phyloP scores from a whole-genome alignment of 148 eudicot genomes.

The Simmondsia chinensis region DNA sequence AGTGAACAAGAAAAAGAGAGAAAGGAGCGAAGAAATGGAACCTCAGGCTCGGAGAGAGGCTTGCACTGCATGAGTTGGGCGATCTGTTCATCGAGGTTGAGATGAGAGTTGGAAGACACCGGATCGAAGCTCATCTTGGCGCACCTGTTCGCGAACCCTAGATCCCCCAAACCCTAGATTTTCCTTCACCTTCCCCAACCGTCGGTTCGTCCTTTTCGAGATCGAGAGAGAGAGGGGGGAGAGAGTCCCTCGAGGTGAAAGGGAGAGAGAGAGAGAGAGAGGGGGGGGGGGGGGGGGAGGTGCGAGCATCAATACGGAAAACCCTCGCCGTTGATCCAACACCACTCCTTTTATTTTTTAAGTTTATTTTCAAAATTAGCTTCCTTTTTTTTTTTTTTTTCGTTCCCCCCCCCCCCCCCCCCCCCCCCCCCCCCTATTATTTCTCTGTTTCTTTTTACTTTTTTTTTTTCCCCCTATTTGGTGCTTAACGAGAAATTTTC shows the following conservation, averaged over 20 bases:
- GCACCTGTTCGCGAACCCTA: slow-evolving; percentile 10
- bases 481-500: too few species aligned
- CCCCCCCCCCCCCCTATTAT: too few species aligned
- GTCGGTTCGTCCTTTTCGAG: slow-evolving; percentile 9
- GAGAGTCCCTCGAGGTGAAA: slow-evolving; percentile 2
- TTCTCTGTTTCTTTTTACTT: too few species aligned
- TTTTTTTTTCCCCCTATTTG: too few species aligned
- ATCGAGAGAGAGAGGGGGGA: not conserved
- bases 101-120: slow-evolving; percentile 48
- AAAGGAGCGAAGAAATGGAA: slow-evolving; percentile 2
- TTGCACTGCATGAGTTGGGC: slow-evolving; percentile 91
- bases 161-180: slow-evolving; percentile 14
- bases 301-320: slow-evolving; percentile 12
- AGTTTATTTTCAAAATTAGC: too few species aligned
- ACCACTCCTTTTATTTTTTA: slow-evolving; percentile 19
- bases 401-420: too few species aligned
- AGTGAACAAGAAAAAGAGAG: not conserved
- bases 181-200: slow-evolving; percentile 8
- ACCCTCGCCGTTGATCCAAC: slow-evolving; percentile 21
- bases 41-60: slow-evolving; percentile 81
- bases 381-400: not conserved
- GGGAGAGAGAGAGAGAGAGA: not conserved
- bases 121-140: slow-evolving; percentile 71
- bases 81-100: slow-evolving; percentile 77
- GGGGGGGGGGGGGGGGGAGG: slow-evolving; percentile 12